phyloP scores from a whole-genome alignment of 2,329 filamentous ascomycete genomes.

The Harringtonia lauricola region DNA sequence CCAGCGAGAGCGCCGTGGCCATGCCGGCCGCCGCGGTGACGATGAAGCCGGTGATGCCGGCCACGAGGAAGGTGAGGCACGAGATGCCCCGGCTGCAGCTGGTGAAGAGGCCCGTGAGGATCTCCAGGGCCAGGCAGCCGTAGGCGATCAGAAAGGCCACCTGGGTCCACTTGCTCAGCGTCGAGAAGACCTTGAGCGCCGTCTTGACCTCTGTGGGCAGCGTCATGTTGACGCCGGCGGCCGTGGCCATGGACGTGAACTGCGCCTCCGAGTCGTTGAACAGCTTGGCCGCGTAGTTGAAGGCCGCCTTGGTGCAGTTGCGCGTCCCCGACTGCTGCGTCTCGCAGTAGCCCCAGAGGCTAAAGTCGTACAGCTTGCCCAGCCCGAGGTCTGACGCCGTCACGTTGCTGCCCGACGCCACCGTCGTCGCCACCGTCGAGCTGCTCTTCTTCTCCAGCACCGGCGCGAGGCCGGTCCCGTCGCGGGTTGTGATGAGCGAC shows the following conservation, averaged over 20 bases:
- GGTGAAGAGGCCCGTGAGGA: constrained; percentile 70
- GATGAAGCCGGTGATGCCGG: constrained; percentile 44
- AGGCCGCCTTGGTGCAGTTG: constrained; percentile 59
- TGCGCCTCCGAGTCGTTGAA: constrained; percentile 48
- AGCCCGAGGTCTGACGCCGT: constrained; percentile 50
- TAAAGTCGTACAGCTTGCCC: constrained; percentile 68
- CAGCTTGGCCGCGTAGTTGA: constrained; percentile 66
- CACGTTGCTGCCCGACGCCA: constrained; percentile 29
- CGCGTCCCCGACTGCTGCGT: constrained; percentile 43
- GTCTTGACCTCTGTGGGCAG: constrained; percentile 57
- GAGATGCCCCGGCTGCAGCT: constrained; percentile 75
- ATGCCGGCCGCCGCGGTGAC: constrained; percentile 57
- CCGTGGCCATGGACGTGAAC: constrained; percentile 41
- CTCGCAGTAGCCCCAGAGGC: constrained; percentile 80
- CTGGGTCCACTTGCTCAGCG: constrained; percentile 71
- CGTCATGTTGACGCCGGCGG: constrained; percentile 42
- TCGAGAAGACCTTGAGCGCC: constrained; percentile 62
- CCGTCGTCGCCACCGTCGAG: constrained; percentile 10
- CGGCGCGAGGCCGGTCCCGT: background rate
- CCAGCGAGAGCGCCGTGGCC: constrained; percentile 61
- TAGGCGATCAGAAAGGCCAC: constrained; percentile 69
- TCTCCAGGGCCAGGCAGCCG: constrained; percentile 55
- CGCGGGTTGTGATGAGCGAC: constrained; percentile 3
- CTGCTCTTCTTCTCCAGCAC: background rate
- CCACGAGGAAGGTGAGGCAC: constrained; percentile 70